A percentile compares a stretch with the other conserved stretches of the same genome.
phyloP scores from a whole-genome alignment of 257 asterid genomes.

The Jasminum sambac region DNA sequence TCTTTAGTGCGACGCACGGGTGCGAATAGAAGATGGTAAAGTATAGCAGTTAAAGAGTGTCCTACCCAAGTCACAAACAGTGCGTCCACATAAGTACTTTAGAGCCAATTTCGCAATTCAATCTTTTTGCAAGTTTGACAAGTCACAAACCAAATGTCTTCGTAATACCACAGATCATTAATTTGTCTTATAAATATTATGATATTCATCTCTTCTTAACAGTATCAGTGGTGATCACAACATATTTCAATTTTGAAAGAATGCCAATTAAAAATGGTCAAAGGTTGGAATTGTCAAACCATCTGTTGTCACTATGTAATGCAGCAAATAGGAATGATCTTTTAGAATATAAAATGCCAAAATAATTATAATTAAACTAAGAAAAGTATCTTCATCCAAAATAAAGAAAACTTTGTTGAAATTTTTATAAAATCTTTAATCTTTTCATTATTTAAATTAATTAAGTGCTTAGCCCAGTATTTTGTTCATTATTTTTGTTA shows the following conservation, averaged over 20 bases:
- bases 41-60: not conserved
- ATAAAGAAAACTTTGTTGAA: no score
- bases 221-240: not conserved
- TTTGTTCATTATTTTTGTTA: no score
- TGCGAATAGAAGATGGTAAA: not conserved
- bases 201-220: not conserved
- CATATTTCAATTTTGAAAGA: not conserved
- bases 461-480: no score
- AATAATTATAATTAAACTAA: not conserved
- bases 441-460: no score
- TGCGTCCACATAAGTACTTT: not conserved
- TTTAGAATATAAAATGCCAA: not conserved
- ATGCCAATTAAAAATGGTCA: not conserved
- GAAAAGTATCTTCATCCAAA: not conserved
- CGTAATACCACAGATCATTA: not conserved
- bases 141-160: not conserved
- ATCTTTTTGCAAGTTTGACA: not conserved
- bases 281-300: not conserved
- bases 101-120: not conserved
- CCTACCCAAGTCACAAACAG: not conserved
- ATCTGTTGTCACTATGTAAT: not conserved
- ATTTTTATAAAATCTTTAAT: no score
- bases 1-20: no score
- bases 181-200: not conserved
- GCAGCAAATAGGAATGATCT: not conserved